Percentiles rank a stretch among this genome's conserved stretches.
Evolutionary conservation across 176 grass and related monocot species (phyloP).

Genomic region (Oryza rufipogon): DNA sequence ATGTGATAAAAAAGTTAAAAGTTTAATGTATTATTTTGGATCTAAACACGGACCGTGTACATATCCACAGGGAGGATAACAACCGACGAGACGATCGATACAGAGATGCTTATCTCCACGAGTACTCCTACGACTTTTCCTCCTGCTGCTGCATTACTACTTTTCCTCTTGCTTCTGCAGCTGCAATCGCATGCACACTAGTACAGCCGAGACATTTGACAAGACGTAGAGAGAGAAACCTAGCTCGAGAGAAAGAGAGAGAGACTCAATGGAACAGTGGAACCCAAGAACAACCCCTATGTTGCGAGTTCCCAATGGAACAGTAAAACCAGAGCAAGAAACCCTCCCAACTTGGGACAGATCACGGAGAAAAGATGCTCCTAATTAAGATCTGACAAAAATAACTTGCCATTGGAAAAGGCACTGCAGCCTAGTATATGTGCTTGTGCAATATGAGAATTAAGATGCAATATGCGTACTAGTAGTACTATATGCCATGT

Average conservation of each 20-base stretch:
- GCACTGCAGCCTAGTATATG: not conserved
- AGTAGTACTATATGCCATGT: not conserved
- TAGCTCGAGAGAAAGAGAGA: not conserved
- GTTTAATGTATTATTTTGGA: too few species aligned
- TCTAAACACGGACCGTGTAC: too few species aligned
- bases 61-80: constrained; percentile 21
- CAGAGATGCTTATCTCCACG: not conserved
- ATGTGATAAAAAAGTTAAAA: too few species aligned
- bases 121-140: not conserved
- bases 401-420: not conserved
- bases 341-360: not conserved
- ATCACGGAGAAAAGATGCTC: not conserved
- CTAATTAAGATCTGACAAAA: constrained; percentile 13
- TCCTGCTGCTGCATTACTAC: not conserved
- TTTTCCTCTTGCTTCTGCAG: not conserved
- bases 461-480: not conserved
- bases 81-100: constrained; percentile 33
- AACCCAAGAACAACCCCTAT: not conserved
- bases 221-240: constrained; percentile 32
- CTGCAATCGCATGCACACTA: constrained; percentile 13
- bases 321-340: constrained; percentile 38
- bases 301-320: constrained; percentile 36
- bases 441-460: not conserved
- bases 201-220: constrained; percentile 3
- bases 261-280: not conserved